Evolutionary conservation across 306 rosid species (phyloP), one percentile per base, ranked within the genome.

Genomic region (Castanopsis chinensis): DNA sequence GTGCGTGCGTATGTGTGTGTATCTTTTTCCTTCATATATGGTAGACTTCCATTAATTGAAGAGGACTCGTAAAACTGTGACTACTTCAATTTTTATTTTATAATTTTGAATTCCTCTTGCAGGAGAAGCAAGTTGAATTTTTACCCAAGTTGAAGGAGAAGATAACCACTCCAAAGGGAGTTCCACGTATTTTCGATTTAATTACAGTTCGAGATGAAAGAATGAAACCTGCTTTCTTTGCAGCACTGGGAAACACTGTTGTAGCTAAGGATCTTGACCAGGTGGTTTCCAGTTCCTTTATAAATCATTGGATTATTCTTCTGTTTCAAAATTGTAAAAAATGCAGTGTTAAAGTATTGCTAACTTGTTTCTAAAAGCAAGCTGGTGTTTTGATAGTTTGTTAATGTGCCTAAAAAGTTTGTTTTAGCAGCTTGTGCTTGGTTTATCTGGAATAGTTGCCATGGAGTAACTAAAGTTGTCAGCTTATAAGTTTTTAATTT

Each of bases 191-290:
- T 71, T 92, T 92, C 76, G 94, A 95, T 88, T 81, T 95, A 79
- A 89, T 95, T 52, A 86, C 84, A 83, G 95, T 95, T 71, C 84
- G 43, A 72, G 97, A 95, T 76, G 96, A 95, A 80, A 85, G 91
- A 78, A 91, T 92, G 96, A 92, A 92, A 75, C 94, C 90, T 77
- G 99, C 99, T 74, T 95, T 95, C 88, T 95, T 78, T 86, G 86
- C 94, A 6, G 88, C 89, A 79, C 73, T 92, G 71, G 80, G 92
- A 76, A 91, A 91, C 86, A 92, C 98, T 19, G 82, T 95, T 67
- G 97, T 95, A 45, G 98, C 98, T 65, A 85, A 90, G 76, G 93
- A 92, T 86, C 91, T 92, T 61, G 96, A 95, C 75, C 96, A 92
- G 98, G 98, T 95, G 70, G 67, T 84, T 83, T 81, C 57, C 63